phyloP scores from a whole-genome alignment of 2,329 filamentous ascomycete species.

The Coleophoma cylindrospora region DNA sequence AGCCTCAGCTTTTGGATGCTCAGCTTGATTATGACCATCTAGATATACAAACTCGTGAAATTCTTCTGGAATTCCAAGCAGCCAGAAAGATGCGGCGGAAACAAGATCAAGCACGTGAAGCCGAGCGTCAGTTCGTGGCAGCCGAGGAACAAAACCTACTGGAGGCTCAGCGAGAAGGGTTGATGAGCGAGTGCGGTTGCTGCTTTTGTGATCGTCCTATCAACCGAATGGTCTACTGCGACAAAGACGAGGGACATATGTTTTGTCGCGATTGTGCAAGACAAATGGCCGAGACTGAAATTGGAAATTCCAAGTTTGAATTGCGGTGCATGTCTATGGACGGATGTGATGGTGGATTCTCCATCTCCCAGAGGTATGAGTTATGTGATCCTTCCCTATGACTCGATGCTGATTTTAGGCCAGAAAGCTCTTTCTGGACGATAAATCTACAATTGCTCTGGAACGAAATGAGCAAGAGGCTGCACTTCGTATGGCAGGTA shows the following conservation, averaged over 20 bases:
- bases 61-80: constrained; percentile 32
- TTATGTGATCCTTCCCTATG: constrained; percentile 30
- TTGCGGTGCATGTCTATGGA: constrained; percentile 67
- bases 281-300: constrained; percentile 58
- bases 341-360: constrained; percentile 60
- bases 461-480: constrained; percentile 68
- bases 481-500: constrained; percentile 60
- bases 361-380: constrained; percentile 41
- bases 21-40: not conserved
- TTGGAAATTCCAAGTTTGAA: constrained; percentile 65
- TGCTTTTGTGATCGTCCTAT: constrained; percentile 65
- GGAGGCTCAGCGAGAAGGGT: constrained; percentile 40
- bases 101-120: constrained; percentile 28
- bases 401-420: constrained; percentile 7
- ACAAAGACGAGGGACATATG: constrained; percentile 40
- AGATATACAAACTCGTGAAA: constrained; percentile 8
- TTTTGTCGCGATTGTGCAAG: constrained; percentile 68
- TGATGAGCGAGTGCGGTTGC: constrained; percentile 64
- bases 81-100: constrained; percentile 27
- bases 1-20: constrained; percentile 2
- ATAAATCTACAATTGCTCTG: constrained; percentile 54
- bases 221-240: constrained; percentile 66
- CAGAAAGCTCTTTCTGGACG: constrained; percentile 38
- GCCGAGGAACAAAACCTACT: constrained; percentile 36
- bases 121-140: constrained; percentile 32